A percentile compares a stretch with the other conserved stretches of the same genome.
Conservation (phyloP, 1,284 basidiomycete species). For the Phenoliferia sp. region DNA sequence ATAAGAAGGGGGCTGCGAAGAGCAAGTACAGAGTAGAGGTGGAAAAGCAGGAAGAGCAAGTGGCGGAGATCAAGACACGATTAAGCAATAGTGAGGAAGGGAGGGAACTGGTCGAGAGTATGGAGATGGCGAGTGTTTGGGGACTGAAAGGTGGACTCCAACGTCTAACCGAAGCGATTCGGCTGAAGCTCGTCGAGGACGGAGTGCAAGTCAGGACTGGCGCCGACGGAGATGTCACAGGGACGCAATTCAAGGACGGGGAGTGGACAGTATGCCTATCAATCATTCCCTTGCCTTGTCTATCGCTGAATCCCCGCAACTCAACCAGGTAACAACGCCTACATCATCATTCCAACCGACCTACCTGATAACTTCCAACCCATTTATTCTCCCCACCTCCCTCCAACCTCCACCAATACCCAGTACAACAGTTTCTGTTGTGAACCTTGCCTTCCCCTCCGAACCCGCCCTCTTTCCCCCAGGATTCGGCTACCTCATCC, state of each 20-base stretch:
- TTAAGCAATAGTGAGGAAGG: constrained; percentile 37
- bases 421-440: constrained; percentile 60
- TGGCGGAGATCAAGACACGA: constrained; percentile 45
- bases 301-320: background rate
- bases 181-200: constrained; percentile 45
- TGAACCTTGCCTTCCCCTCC: constrained; percentile 52
- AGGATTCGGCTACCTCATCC: constrained; percentile 92
- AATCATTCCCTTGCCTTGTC: background rate
- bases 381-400: constrained; percentile 42
- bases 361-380: constrained; percentile 35
- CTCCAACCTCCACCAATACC: constrained; percentile 47
- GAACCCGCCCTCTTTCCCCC: constrained; percentile 44
- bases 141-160: constrained; percentile 74
- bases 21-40: constrained; percentile 19
- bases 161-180: constrained; percentile 60
- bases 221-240: constrained; percentile 9
- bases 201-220: constrained; percentile 39
- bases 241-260: background rate
- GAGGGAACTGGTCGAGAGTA: constrained; percentile 51
- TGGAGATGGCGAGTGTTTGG: constrained; percentile 66
- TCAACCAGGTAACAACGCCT: constrained; percentile 48
- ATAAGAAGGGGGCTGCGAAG: constrained; percentile 13
- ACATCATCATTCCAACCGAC: constrained; percentile 37
- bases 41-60: constrained; percentile 36
- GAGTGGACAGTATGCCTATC: constrained; percentile 11